These are phyloP conservation scores for Gonapodya prolifera DNA, from an alignment of 192 early-diverging fungal genomes.

Conservation along the genomic window DNA sequence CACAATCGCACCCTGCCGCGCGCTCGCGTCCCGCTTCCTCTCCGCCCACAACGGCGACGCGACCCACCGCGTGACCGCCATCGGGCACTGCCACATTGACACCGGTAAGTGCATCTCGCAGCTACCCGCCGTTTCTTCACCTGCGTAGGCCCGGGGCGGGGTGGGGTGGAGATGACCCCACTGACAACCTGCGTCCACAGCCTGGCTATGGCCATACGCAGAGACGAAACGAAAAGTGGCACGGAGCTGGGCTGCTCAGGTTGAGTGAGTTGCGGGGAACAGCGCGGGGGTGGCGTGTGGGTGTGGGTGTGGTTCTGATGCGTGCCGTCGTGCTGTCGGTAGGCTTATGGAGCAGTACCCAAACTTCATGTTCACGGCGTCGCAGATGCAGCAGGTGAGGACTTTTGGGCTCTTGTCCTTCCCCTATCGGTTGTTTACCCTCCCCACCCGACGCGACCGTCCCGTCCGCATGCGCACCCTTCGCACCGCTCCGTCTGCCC, in stretches of 20 bases:
- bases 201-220: slow-evolving; percentile 96
- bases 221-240: slow-evolving; percentile 94
- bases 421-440: background rate
- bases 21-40: slow-evolving; percentile 52
- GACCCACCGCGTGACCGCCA: slow-evolving; percentile 64
- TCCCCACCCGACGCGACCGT: too few relatives aligned
- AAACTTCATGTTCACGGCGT: slow-evolving; percentile 81
- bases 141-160: slow-evolving; percentile 22
- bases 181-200: slow-evolving; percentile 20
- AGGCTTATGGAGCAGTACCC: slow-evolving; percentile 73
- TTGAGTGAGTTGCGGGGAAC: slow-evolving; percentile 41
- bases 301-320: slow-evolving; percentile 13
- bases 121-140: slow-evolving; percentile 6
- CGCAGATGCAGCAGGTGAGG: slow-evolving; percentile 17
- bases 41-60: slow-evolving; percentile 19
- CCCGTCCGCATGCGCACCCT: background rate
- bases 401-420: background rate
- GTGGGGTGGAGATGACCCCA: background rate
- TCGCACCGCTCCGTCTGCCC: background rate
- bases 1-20: background rate
- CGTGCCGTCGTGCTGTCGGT: background rate
- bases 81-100: slow-evolving; percentile 85
- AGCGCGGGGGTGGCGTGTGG: slow-evolving; percentile 69
- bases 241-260: slow-evolving; percentile 68
- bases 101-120: slow-evolving; percentile 11